Percentiles rank a stretch among this genome's conserved stretches.
phyloP scores from a whole-genome alignment of 148 eudicot species.

The Beta vulgaris region DNA sequence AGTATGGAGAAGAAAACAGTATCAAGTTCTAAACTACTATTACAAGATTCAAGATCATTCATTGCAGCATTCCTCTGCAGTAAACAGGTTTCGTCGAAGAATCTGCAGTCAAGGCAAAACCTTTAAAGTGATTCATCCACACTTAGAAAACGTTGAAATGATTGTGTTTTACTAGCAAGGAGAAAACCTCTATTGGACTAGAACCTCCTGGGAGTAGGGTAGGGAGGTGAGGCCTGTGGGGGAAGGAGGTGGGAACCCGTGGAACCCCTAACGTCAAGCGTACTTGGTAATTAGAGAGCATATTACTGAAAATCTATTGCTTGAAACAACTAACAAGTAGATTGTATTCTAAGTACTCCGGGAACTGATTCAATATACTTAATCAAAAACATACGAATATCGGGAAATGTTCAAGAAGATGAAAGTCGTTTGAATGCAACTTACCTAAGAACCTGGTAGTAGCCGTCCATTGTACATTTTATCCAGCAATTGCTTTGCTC shows the following conservation, averaged over 20 bases:
- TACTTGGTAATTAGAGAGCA: too few relatives aligned
- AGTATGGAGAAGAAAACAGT: neutral
- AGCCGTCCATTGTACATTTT: slow-evolving; percentile 94
- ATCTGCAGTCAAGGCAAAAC: slow-evolving; percentile 8
- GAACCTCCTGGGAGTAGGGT: too few relatives aligned
- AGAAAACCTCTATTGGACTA: too few relatives aligned
- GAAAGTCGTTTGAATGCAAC: slow-evolving; percentile 18
- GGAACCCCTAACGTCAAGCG: too few relatives aligned
- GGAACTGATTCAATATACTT: neutral
- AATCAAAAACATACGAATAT: neutral
- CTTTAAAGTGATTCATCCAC: neutral
- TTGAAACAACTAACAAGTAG: too few relatives aligned
- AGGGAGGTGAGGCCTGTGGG: too few relatives aligned
- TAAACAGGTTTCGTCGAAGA: neutral
- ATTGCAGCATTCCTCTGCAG: neutral
- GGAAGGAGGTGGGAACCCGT: too few relatives aligned
- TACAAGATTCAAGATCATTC: neutral
- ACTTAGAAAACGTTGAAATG: neutral
- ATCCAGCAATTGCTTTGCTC: slow-evolving; percentile 70
- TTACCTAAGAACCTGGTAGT: slow-evolving; percentile 74
- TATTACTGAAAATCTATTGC: too few relatives aligned
- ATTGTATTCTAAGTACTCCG: neutral
- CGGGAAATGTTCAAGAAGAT: neutral
- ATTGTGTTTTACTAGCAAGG: too few relatives aligned
- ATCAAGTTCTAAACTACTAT: neutral